Evolutionary conservation across 768 basidiomycete genomes (phyloP).

Genomic region (Albatrellus ellisii): DNA sequence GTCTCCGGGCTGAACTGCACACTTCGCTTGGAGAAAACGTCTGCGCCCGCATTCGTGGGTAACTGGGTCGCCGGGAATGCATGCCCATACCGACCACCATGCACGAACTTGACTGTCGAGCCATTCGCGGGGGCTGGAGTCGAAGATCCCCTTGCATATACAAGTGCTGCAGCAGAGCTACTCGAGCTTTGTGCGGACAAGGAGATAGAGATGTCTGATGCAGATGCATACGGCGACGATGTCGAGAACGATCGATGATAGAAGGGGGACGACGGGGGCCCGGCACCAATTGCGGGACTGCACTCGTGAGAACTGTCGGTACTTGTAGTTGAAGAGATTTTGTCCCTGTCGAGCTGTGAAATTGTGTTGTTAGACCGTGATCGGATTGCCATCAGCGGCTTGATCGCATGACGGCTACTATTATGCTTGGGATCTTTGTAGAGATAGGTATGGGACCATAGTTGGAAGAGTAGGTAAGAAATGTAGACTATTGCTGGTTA

Average conservation of each 20-base stretch:
- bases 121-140: constrained; percentile 8
- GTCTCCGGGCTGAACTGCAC: background rate
- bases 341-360: background rate
- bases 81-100: constrained; percentile 6
- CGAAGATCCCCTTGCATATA: constrained; percentile 5
- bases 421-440: constrained; percentile 30
- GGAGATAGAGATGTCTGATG: constrained; percentile 9
- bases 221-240: constrained; percentile 3
- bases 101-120: constrained; percentile 13
- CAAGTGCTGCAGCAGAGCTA: constrained; percentile 7
- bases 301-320: background rate
- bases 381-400: background rate
- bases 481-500: constrained; percentile 40
- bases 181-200: background rate
- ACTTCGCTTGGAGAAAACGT: no score
- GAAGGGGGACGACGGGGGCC: background rate
- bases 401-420: constrained; percentile 10
- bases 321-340: constrained; percentile 1
- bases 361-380: constrained; percentile 3
- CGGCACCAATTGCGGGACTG: background rate
- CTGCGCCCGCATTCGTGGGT: constrained; percentile 7
- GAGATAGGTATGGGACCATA: constrained; percentile 64
- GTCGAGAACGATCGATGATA: background rate
- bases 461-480: constrained; percentile 68
- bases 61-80: constrained; percentile 7